Evolutionary conservation across 805 yeast genomes (phyloP), one percentile per base, ranked within the genome.

Genomic region (Blastobotrys attinorum): DNA sequence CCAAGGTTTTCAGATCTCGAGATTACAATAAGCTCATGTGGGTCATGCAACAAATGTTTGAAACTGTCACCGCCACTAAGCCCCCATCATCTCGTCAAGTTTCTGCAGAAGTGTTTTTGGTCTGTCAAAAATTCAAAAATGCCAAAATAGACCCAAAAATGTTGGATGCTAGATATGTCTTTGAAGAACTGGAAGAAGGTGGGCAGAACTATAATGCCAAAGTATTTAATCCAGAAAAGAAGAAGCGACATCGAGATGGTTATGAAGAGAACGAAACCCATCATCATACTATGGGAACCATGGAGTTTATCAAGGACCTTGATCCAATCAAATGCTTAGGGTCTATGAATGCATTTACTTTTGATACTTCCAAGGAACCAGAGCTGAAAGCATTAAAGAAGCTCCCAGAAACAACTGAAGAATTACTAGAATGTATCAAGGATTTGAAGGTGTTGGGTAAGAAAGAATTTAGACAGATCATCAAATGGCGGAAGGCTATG

Each of bases 71-170:
- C 64, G 99, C 99, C 16, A 92, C 99, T 0, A 92, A 92, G 61
- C 99, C 99, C 5, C 97, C 99, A 6, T 89, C 97, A 6, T 88
- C 97, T 31, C 89, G 99, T 80, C 88, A 87, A 65, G 99, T 92
- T 27, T 90, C 97, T 61, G 99, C 99, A 2, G 99, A 92, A 72
- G 92, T 92, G 58, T 92, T 92, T 60, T 98, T 92, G 38, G 97
- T 89, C 31, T 92, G 99, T 67, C 81, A 81, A 62, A 94, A 94
- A 10, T 92, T 84, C 70, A 90, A 89, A 63, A 96, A 97, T 11
- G 98, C 99, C 39, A 86, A 89, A 63, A 64, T 92, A 49, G 99
- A 92, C 66, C 96, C 97, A 39, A 77, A 95, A 57, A 70, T 92
- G 45, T 70, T 92, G 48, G 98, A 92, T 62, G 85, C 97, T 13